These are phyloP conservation scores for Rubus idaeus DNA, from an alignment of 306 rosid genomes.

Conservation along the genomic window DNA sequence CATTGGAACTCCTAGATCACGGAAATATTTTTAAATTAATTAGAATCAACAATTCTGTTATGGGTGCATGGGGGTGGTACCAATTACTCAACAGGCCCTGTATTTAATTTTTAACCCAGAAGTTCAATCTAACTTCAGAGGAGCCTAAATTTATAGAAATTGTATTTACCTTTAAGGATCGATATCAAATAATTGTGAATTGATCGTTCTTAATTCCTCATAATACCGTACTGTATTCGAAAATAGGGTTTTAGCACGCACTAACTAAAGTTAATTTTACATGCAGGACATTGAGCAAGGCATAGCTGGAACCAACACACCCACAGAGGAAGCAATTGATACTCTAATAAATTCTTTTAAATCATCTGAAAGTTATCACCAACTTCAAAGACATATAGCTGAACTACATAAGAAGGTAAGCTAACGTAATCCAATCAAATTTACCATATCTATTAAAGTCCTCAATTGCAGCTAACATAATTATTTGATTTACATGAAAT, in stretches of 20 bases:
- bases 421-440: neutral
- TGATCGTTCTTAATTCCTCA: neutral
- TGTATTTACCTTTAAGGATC: no score
- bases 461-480: neutral
- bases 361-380: slow-evolving; percentile 32
- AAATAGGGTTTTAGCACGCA: no score
- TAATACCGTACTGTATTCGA: no score
- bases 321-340: slow-evolving; percentile 45
- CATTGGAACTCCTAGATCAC: neutral
- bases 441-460: neutral
- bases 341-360: slow-evolving; percentile 39
- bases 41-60: neutral
- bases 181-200: neutral
- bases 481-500: neutral
- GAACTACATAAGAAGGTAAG: slow-evolving; percentile 41
- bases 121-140: no score
- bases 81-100: no score
- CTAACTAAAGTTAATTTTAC: neutral
- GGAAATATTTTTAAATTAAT: neutral
- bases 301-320: slow-evolving; percentile 13
- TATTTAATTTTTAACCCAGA: no score
- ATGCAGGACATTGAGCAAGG: slow-evolving; percentile 50
- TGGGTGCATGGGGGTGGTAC: no score
- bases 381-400: slow-evolving; percentile 36
- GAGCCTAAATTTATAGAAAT: no score